Conservation (phyloP, 2,329 filamentous ascomycete species). For the Trichoderma koningiopsis region DNA sequence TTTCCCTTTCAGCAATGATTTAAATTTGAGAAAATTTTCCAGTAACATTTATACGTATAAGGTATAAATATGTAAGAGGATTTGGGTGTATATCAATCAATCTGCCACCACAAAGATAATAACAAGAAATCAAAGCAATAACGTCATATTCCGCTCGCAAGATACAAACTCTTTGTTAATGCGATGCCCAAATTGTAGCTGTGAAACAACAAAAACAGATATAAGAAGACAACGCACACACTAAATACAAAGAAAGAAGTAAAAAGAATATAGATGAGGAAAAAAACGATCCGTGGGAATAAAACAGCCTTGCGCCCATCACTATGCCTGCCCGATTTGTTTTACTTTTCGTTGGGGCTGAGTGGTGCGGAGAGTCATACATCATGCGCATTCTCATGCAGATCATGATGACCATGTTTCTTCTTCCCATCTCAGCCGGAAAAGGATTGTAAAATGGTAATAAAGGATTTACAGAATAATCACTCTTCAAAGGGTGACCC, state of each 20-base stretch:
- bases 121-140: background rate
- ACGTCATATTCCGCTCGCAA: conserved; percentile 2
- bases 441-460: background rate
- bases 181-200: background rate
- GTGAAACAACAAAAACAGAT: background rate
- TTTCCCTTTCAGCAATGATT: background rate
- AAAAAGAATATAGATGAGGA: background rate
- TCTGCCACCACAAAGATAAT: background rate
- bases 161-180: background rate
- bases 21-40: background rate
- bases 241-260: conserved; percentile 16
- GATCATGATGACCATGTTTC: background rate
- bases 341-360: background rate
- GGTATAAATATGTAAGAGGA: background rate
- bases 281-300: conserved; percentile 23
- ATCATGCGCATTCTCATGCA: background rate
- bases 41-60: background rate
- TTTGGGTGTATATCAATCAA: background rate
- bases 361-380: background rate
- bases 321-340: conserved; percentile 22
- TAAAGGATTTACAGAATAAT: conserved; percentile 4
- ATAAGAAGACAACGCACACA: background rate
- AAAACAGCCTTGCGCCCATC: conserved; percentile 24
- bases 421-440: background rate
- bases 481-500: background rate